Evolutionary conservation across 139 green algal species (phyloP), one percentile per base, ranked within the genome.

Genomic region (Auxenochlorella pyrenoidosa): DNA sequence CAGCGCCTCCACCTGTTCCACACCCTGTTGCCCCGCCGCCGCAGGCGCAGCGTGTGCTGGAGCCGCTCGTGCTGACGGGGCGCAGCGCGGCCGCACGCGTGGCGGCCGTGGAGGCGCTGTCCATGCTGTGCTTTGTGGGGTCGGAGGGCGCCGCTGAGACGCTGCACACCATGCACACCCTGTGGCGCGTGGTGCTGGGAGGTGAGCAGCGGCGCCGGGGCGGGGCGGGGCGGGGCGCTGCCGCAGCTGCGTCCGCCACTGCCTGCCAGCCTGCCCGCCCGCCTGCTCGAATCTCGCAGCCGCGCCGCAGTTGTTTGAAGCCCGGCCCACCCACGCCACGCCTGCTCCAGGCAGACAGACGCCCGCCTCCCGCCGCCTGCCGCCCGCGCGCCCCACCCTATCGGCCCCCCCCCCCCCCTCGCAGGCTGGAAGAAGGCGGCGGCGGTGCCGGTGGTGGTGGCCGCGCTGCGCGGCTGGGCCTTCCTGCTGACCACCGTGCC

Each of bases 401-500:
- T 32, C 30, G 0, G 4, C 19, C 71, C 36, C 38, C 36, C 16
- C 10, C n/a, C 76, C 34, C 19, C n/a, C 19, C 30, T 5, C 38
- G 16, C 80, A 85, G 80, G 80, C 40, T 85, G 80, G 80, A 85
- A 85, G 80, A 75, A 85, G 24, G 40, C 60, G 1, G 80, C 60
- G 26, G 41, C 32, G 16, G 47, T 70, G 44, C 19, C 82, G 3
- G 73, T 89, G 60, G 41, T 83, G 40, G 85, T 83, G 12, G 86
- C 94, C 0, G 93, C 93, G 2, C 71, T 97, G 34, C 88, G 93
- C 13, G 88, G 88, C 60, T 97, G 93, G 94, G 77, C 94, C 3
- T 90, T 97, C 54, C 88, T 97, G 44, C 91, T 96, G 59, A 95
- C 90, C 70, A 94, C 90, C 0, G 83, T 97, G 80, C 83, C 83